A percentile compares a stretch with the other conserved stretches of the same genome.
Evolutionary conservation across 2,329 filamentous ascomycete genomes (phyloP).

Genomic region (Talaromyces sp.): DNA sequence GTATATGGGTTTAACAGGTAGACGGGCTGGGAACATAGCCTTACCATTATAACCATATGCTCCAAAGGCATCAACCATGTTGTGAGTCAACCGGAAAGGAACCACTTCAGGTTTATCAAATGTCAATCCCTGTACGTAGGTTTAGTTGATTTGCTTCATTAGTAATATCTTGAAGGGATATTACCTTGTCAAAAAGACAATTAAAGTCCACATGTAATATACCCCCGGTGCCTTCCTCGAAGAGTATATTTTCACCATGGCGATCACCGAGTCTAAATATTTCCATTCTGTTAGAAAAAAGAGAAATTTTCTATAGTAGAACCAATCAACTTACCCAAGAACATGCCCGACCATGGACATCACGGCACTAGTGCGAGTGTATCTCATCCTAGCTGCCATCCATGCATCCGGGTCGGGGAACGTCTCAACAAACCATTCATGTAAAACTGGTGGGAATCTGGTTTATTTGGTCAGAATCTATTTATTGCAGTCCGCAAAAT

Average conservation of each 20-base stretch:
- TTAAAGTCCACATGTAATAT: conserved; percentile 99
- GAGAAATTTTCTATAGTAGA: not conserved
- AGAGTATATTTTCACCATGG: conserved; percentile 93
- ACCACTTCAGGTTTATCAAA: conserved; percentile 93
- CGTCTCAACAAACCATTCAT: conserved; percentile 92
- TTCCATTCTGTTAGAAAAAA: conserved; percentile 4
- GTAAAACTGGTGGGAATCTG: conserved; percentile 75
- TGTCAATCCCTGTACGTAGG: conserved; percentile 59
- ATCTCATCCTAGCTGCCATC: conserved; percentile 83
- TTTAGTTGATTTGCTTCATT: not conserved
- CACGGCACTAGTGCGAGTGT: conserved; percentile 89
- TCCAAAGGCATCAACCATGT: conserved; percentile 97
- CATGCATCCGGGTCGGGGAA: conserved; percentile 90
- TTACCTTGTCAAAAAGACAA: conserved; percentile 88
- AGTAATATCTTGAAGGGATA: conserved; percentile 12
- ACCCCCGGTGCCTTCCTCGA: conserved; percentile 89
- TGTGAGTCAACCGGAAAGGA: conserved; percentile 94
- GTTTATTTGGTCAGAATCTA: conserved; percentile 15
- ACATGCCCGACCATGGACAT: conserved; percentile 99
- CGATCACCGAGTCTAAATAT: conserved; percentile 69
- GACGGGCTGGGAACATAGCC: not conserved
- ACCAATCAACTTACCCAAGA: conserved; percentile 50
- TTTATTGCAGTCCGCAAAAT: too few relatives aligned
- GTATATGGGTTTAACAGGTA: not conserved
- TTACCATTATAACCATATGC: conserved; percentile 79